A percentile compares a stretch with the other conserved stretches of the same genome.
These are phyloP conservation scores for Quercus rubra DNA, from an alignment of 306 rosid genomes.

Conservation along the genomic window DNA sequence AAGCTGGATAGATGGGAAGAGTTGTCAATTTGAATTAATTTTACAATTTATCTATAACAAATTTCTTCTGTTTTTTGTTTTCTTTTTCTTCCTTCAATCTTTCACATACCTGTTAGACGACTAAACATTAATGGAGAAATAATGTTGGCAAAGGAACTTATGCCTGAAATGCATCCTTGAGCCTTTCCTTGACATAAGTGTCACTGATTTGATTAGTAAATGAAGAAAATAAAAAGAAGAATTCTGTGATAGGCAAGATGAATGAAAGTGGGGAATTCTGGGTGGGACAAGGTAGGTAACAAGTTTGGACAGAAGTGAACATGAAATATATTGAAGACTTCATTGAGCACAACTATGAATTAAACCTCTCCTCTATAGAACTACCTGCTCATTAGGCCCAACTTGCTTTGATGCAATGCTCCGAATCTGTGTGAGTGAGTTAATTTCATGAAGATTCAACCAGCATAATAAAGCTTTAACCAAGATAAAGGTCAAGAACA, in stretches of 20 bases:
- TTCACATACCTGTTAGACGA: slow-evolving; percentile 68
- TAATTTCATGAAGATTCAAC: slow-evolving; percentile 4
- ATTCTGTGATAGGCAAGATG: background rate
- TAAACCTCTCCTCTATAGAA: background rate
- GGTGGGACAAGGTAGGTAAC: background rate
- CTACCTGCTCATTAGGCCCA: slow-evolving; percentile 74
- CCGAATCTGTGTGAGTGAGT: slow-evolving; percentile 48
- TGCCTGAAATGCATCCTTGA: slow-evolving; percentile 86
- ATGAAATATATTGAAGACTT: background rate
- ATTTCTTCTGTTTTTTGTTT: no score
- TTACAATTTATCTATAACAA: no score
- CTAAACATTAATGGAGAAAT: slow-evolving; percentile 70
- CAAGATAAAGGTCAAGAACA: slow-evolving; percentile 17
- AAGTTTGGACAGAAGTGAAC: background rate
- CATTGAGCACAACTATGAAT: background rate
- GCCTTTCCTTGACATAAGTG: slow-evolving; percentile 61
- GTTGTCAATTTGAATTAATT: slow-evolving; percentile 8
- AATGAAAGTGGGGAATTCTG: background rate
- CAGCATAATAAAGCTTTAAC: background rate
- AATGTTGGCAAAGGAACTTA: slow-evolving; percentile 70
- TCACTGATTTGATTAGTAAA: background rate
- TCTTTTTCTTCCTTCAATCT: background rate
- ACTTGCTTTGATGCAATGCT: slow-evolving; percentile 91
- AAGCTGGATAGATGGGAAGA: slow-evolving; percentile 43
- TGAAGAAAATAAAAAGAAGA: background rate